Base-by-base conservation (phyloP, 352 stramenopile genomes). In the Phytophthora idaei region DNA sequence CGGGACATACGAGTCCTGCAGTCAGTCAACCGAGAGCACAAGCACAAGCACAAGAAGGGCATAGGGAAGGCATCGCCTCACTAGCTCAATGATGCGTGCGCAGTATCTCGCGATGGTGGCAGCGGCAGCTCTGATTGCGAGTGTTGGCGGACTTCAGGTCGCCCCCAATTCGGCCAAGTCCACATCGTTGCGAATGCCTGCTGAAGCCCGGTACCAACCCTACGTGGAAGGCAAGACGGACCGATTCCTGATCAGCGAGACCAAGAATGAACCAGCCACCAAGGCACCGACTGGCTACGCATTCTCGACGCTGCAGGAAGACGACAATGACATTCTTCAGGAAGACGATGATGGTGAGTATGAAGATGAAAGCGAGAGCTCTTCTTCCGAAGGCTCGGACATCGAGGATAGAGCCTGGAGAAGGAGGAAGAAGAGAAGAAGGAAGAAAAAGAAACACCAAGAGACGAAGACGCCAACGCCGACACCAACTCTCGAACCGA, bases 141-240 rank as follows among this genome's bases (percentile, higher is more conserved):
- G 9, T 27, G 25, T 32, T 41, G 34, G 66, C 25, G 60, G 66
- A 5, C 66, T 69, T 34, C 47, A 73, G 27, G 49, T 64, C 25
- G 48, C 36, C 17, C 27, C 66, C 3, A 56, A 66, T 46, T 69
- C 66, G 48, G 66, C 48, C 21, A 57, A 53, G 44, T 67, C 57
- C 37, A 54, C 49, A 1, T 59, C 57, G 4, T 41, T 71, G 29
- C 57, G 58, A 46, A 41, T 31, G 15, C 34, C 21, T 34, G 29
- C 57, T n/a, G 64, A 67, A 4, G 11, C 7, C 32, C 37, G 57
- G 0, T 47, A 71, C 34, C 57, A 60, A 21, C 51, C 64, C 2
- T 62, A 62, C 58, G 44, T 71, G 21, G 57, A 71, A 57, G 57
- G 64, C 17, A 57, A 67, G 36, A 50, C 51, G 14, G 57, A 67